phyloP scores from a whole-genome alignment of 495 filamentous ascomycete genomes.

The Rostrohypoxylon terebratum region DNA sequence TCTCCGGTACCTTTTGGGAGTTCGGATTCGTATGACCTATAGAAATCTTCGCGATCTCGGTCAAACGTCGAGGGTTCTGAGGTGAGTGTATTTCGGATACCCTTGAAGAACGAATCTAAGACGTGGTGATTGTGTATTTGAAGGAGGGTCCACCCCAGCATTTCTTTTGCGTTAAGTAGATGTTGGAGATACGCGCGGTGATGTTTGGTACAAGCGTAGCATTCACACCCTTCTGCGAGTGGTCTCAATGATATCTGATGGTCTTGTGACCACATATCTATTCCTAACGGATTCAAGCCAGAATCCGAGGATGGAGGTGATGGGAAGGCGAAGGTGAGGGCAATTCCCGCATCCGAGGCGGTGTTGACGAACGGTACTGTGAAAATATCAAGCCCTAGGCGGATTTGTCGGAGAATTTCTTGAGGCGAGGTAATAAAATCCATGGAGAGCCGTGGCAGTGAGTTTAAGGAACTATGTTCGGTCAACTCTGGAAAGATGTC shows the following conservation, averaged over 20 bases:
- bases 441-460: constrained; percentile 79
- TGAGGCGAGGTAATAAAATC: constrained; percentile 76
- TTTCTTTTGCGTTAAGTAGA: constrained; percentile 87
- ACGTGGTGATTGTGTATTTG: constrained; percentile 89
- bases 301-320: constrained; percentile 34
- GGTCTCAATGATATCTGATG: constrained; percentile 70
- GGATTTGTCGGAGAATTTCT: constrained; percentile 76
- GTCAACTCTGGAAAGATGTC: constrained; percentile 74
- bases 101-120: constrained; percentile 77
- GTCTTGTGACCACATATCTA: constrained; percentile 75
- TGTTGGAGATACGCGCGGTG: constrained; percentile 90
- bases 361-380: constrained; percentile 76
- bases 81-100: constrained; percentile 63
- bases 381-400: constrained; percentile 82
- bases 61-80: constrained; percentile 74
- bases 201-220: constrained; percentile 87
- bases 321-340: constrained; percentile 83
- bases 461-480: constrained; percentile 58
- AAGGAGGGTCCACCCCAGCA: constrained; percentile 93
- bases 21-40: constrained; percentile 69
- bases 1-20: constrained; percentile 79
- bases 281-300: constrained; percentile 66
- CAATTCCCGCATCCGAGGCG: constrained; percentile 87
- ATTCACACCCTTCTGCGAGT: constrained; percentile 71
- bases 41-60: constrained; percentile 67